Conservation (phyloP, 208 protist species). For the Naegleria fowleri region DNA sequence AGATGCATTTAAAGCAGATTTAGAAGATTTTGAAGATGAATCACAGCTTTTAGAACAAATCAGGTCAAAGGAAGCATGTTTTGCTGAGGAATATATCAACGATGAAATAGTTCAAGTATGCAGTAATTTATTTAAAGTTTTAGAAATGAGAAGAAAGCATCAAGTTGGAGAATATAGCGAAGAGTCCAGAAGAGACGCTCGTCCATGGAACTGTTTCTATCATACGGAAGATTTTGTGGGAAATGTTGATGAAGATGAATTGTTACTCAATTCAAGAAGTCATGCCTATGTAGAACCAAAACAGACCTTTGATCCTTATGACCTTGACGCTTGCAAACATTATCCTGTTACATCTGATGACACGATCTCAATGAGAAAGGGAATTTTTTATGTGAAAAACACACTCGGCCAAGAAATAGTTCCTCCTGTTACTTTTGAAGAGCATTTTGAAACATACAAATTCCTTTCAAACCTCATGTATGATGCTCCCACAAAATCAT, state of each 20-base stretch:
- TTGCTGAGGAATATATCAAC: neutral
- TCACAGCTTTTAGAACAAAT: neutral
- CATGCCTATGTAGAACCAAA: neutral
- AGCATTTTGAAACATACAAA: constrained; percentile 62
- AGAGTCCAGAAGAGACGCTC: neutral
- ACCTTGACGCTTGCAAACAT: neutral
- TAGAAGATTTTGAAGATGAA: neutral
- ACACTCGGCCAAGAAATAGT: neutral
- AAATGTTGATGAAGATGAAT: neutral
- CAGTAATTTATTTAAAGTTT: neutral
- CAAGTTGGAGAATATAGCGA: neutral
- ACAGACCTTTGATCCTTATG: neutral
- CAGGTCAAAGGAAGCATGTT: neutral
- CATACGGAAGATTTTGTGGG: neutral
- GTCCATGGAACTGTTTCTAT: neutral
- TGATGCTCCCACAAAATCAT: constrained; percentile 68
- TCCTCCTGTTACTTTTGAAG: constrained; percentile 54
- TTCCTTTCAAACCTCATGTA: constrained; percentile 60
- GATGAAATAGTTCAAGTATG: neutral
- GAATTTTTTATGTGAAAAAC: neutral
- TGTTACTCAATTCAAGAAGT: neutral
- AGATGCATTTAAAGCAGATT: neutral
- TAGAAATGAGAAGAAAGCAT: neutral
- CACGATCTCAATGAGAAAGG: neutral
- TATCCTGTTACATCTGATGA: neutral